phyloP scores from a whole-genome alignment of 164 flowering plant genomes.

The Nymphaea colorata region DNA sequence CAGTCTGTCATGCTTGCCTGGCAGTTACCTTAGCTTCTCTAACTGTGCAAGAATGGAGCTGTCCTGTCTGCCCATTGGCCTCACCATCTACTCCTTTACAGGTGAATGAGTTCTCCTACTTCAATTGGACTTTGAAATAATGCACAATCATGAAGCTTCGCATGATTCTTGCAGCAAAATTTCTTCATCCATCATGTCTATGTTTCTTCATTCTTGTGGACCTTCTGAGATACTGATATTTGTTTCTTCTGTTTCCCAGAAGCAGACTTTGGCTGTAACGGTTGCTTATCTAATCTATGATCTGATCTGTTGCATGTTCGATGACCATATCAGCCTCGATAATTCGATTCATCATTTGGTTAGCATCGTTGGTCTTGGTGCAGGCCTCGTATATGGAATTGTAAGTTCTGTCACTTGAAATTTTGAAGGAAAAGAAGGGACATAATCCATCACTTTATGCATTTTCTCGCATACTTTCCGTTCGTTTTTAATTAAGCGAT shows the following conservation, averaged over 20 bases:
- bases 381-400: slow-evolving; percentile 55
- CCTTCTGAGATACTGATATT: background rate
- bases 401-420: slow-evolving; percentile 16
- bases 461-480: too few species aligned
- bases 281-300: slow-evolving; percentile 70
- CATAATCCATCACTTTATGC: too few species aligned
- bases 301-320: slow-evolving; percentile 58
- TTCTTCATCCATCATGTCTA: too few species aligned
- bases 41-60: slow-evolving; percentile 68
- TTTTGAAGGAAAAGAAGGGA: background rate
- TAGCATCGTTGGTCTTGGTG: slow-evolving; percentile 63
- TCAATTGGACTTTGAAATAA: background rate
- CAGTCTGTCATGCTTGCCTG: slow-evolving; percentile 51
- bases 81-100: slow-evolving; percentile 51
- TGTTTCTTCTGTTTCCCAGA: slow-evolving; percentile 27
- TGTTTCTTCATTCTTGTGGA: background rate
- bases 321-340: slow-evolving; percentile 31
- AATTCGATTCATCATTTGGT: slow-evolving; percentile 72
- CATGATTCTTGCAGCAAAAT: background rate
- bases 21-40: slow-evolving; percentile 50
- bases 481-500: too few species aligned
- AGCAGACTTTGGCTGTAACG: slow-evolving; percentile 47
- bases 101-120: slow-evolving; percentile 20
- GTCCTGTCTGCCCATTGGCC: slow-evolving; percentile 71
- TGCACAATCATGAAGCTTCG: background rate